Percentiles rank a stretch among this genome's conserved stretches.
These are phyloP conservation scores for Xanthoconium stramineum DNA, from an alignment of 768 basidiomycete species.

Conservation along the genomic window DNA sequence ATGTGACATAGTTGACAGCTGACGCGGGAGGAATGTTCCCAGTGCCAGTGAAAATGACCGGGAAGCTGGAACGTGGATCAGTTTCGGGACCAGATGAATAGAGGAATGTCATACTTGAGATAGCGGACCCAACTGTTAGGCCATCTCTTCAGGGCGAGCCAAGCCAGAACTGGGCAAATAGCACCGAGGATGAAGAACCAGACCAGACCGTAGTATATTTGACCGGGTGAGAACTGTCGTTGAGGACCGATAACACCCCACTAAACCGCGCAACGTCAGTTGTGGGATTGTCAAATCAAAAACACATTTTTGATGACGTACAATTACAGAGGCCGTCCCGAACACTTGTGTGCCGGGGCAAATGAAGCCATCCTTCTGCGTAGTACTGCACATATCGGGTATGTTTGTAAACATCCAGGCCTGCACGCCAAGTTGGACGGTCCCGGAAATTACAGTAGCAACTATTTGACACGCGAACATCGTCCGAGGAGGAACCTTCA, in stretches of 20 bases:
- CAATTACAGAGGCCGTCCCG: conserved; percentile 49
- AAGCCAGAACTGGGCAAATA: conserved; percentile 55
- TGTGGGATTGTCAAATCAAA: not conserved
- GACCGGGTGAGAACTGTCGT: conserved; percentile 68
- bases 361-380: conserved; percentile 27
- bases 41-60: conserved; percentile 56
- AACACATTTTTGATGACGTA: conserved; percentile 30
- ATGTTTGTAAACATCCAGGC: conserved; percentile 53
- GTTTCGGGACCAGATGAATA: not conserved
- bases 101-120: conserved; percentile 47
- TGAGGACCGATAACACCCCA: conserved; percentile 83
- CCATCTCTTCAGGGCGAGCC: conserved; percentile 52
- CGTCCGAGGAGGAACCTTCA: conserved; percentile 62
- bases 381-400: conserved; percentile 29
- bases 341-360: conserved; percentile 41
- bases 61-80: conserved; percentile 33
- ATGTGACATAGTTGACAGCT: conserved; percentile 63
- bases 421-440: conserved; percentile 64
- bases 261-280: conserved; percentile 4
- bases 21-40: conserved; percentile 63
- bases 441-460: conserved; percentile 58
- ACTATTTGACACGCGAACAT: conserved; percentile 72
- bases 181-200: conserved; percentile 83
- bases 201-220: conserved; percentile 57
- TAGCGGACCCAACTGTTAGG: conserved; percentile 64